These are phyloP conservation scores for Fusarium humuli DNA, from an alignment of 2,329 filamentous ascomycete species.

Conservation along the genomic window DNA sequence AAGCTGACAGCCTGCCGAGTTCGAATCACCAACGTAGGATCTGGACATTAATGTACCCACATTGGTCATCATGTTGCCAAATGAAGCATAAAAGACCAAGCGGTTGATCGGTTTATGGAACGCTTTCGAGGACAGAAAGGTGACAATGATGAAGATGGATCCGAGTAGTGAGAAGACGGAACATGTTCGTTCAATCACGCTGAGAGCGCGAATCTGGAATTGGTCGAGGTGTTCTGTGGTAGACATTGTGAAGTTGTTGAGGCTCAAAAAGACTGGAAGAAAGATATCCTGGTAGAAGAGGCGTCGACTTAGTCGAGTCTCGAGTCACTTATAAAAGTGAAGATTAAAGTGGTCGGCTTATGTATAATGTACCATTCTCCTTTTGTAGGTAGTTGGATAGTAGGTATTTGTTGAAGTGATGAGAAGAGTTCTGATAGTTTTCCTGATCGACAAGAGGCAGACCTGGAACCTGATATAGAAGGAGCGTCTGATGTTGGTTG, in stretches of 20 bases:
- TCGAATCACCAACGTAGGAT: constrained; percentile 63
- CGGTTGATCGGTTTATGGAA: constrained; percentile 92
- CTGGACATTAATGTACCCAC: constrained; percentile 80
- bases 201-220: constrained; percentile 65
- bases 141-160: constrained; percentile 76
- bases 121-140: constrained; percentile 73
- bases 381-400: background rate
- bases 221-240: constrained; percentile 18
- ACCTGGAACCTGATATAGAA: constrained; percentile 13
- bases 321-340: background rate
- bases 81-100: constrained; percentile 84
- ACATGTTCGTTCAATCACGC: constrained; percentile 72
- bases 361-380: constrained; percentile 28
- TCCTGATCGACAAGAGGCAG: constrained; percentile 1
- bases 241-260: constrained; percentile 32
- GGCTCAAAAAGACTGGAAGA: background rate
- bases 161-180: constrained; percentile 79
- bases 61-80: constrained; percentile 83
- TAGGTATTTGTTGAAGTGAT: constrained; percentile 1
- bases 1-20: constrained; percentile 72
- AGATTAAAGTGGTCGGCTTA: constrained; percentile 3
- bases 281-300: background rate
- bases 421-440: background rate
- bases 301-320: constrained; percentile 1
- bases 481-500: constrained; percentile 11